Evolutionary conservation across 2,329 filamentous ascomycete genomes (phyloP).

Genomic region (Sporothrix mexicana): DNA sequence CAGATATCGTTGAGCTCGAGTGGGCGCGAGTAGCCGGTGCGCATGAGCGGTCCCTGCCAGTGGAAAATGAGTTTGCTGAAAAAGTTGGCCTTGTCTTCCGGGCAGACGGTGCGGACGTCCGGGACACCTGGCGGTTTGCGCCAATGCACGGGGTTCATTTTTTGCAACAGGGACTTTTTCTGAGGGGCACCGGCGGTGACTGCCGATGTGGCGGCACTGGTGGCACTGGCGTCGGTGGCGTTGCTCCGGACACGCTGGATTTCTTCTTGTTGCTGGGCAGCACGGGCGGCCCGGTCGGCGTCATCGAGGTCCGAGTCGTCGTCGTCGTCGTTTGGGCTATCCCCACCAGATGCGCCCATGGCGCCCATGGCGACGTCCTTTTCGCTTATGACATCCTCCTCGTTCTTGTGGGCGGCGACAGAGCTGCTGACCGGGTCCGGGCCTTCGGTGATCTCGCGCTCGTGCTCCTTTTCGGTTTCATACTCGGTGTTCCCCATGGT

Average conservation of each 20-base stretch:
- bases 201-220: constrained; percentile 44
- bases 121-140: constrained; percentile 62
- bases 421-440: constrained; percentile 37
- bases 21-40: constrained; percentile 79
- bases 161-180: constrained; percentile 66
- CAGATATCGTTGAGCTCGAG: constrained; percentile 88
- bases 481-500: constrained; percentile 34
- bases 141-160: constrained; percentile 67
- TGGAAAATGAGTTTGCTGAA: constrained; percentile 80
- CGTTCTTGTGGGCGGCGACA: neutral
- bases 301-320: constrained; percentile 44
- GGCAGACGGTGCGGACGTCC: constrained; percentile 59
- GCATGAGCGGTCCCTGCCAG: constrained; percentile 92
- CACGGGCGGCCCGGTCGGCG: constrained; percentile 1
- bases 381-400: constrained; percentile 37
- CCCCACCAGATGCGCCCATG: constrained; percentile 48
- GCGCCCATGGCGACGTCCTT: constrained; percentile 35
- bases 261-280: constrained; percentile 43
- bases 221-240: constrained; percentile 59
- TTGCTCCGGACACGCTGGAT: constrained; percentile 56
- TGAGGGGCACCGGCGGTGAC: neutral
- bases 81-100: constrained; percentile 74
- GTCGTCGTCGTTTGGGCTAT: constrained; percentile 35
- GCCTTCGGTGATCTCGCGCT: constrained; percentile 35
- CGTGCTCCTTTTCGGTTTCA: constrained; percentile 37